These are phyloP conservation scores for Ophiosphaerella narmari DNA, from an alignment of 2,329 filamentous ascomycete species.

Conservation along the genomic window DNA sequence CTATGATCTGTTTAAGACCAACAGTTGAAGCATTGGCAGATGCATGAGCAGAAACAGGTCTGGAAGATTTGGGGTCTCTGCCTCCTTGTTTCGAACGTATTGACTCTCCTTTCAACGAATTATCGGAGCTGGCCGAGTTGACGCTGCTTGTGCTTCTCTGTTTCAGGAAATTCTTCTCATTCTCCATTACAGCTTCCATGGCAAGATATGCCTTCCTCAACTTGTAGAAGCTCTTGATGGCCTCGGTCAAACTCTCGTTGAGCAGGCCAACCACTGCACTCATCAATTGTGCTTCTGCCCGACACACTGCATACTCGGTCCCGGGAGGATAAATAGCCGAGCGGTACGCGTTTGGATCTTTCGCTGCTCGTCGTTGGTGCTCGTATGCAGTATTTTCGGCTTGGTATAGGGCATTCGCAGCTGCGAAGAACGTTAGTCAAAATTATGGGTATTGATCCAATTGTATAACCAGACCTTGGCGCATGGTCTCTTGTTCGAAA, in stretches of 20 bases:
- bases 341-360: conserved; percentile 60
- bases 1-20: conserved; percentile 16
- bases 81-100: conserved; percentile 18
- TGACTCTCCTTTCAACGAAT: conserved; percentile 29
- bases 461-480: conserved; percentile 59
- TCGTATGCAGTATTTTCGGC: conserved; percentile 78
- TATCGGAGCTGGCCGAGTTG: conserved; percentile 22
- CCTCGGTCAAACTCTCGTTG: conserved; percentile 91
- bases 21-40: conserved; percentile 21
- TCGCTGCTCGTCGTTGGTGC: conserved; percentile 76
- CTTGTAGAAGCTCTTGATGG: conserved; percentile 89
- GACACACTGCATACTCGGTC: conserved; percentile 82
- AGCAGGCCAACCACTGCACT: conserved; percentile 84
- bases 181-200: conserved; percentile 76
- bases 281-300: conserved; percentile 88
- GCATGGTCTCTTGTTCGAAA: conserved; percentile 91
- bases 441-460: background rate
- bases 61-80: conserved; percentile 11
- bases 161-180: conserved; percentile 66
- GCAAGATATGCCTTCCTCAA: conserved; percentile 85
- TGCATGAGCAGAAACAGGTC: conserved; percentile 14
- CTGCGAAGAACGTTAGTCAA: conserved; percentile 47
- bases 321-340: conserved; percentile 78
- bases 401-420: conserved; percentile 70
- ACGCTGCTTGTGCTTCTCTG: conserved; percentile 42